Base-by-base conservation (phyloP, 2,329 filamentous ascomycete species). In the Phyllosticta paracitricarpa region DNA sequence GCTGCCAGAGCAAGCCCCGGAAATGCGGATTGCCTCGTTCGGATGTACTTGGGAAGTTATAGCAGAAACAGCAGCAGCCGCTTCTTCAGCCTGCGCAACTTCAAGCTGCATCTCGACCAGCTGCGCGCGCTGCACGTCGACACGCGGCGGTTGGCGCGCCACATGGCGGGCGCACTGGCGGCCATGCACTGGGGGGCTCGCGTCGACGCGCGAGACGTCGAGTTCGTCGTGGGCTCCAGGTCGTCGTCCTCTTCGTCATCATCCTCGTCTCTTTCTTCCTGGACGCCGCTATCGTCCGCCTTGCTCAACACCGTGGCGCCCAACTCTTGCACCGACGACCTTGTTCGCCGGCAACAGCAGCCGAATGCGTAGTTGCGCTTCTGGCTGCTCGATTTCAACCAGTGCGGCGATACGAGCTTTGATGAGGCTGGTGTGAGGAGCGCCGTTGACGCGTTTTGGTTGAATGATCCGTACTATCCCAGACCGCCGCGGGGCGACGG, bases 341-440 rank as follows among this genome's bases (percentile, higher is more conserved):
- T 22, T 28, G n/a, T 58, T 51, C 2, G 25, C 53, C 3, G 30
- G 54, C 12, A 56, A 54, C 10, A 54, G 58, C 4, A 52, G 10
- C 10, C 30, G 19, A 54, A 51, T 4, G 62, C 56, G 8, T 22
- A 48, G 12, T 28, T 62, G 22, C 35, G 26, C 8, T 58, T 72
- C 25, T 73, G 71, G 71, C 61, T 73, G 2, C 78, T 87, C 79
- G 77, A 87, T 82, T 75, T 85, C 78, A 69, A 84, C 77, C 56
- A 83, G 82, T 69, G 83, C 79, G 64, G 84, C 68, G 65, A 82
- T 75, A 62, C 84, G 75, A 54, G 26, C 26, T 28, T 28, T 68
- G 0, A 74, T 79, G 72, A 73, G 80, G 56, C 59, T 64, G 80
- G 80, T 0, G 65, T 82, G 0, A 61, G 73, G 10, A 70, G 75